A percentile compares a stretch with the other conserved stretches of the same genome.
Evolutionary conservation across 192 early-diverging fungal genomes (phyloP).

Genomic region (Mortierella hygrophila): DNA sequence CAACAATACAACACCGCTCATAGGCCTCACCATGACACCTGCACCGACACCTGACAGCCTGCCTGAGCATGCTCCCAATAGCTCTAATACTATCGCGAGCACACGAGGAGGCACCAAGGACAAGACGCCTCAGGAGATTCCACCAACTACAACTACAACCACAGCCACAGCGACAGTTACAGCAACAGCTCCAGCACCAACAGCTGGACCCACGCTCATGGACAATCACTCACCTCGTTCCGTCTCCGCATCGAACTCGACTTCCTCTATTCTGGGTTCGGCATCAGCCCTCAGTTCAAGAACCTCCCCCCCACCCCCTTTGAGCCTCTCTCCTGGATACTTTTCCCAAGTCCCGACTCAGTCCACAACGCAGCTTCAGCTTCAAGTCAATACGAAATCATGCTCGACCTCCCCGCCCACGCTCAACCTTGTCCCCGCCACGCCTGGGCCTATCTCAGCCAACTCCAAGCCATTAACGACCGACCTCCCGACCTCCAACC

Average conservation of each 20-base stretch:
- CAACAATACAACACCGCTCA: not conserved
- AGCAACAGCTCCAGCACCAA: not conserved
- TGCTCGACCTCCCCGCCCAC: constrained; percentile 37
- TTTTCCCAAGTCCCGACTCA: constrained; percentile 34
- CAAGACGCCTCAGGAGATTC: not conserved
- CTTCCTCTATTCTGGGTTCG: not conserved
- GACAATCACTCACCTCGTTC: constrained; percentile 4
- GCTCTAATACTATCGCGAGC: not conserved
- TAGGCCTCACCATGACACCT: not conserved
- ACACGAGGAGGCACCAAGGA: not conserved
- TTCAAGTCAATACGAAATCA: constrained; percentile 50
- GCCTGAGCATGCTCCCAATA: not conserved
- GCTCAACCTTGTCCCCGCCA: constrained; percentile 47
- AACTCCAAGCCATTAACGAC: constrained; percentile 12
- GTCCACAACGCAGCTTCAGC: constrained; percentile 44
- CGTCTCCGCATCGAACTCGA: not conserved
- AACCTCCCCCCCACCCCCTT: constrained; percentile 3
- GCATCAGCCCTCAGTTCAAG: not conserved
- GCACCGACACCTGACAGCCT: not conserved
- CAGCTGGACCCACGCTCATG: not conserved
- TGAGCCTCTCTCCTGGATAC: constrained; percentile 27
- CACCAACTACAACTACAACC: too few species aligned
- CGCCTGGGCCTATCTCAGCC: constrained; percentile 25
- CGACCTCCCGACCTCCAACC: constrained; percentile 35
- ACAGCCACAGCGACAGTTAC: not conserved